phyloP scores from a whole-genome alignment of 768 basidiomycete species.

The Mycena epipterygia region DNA sequence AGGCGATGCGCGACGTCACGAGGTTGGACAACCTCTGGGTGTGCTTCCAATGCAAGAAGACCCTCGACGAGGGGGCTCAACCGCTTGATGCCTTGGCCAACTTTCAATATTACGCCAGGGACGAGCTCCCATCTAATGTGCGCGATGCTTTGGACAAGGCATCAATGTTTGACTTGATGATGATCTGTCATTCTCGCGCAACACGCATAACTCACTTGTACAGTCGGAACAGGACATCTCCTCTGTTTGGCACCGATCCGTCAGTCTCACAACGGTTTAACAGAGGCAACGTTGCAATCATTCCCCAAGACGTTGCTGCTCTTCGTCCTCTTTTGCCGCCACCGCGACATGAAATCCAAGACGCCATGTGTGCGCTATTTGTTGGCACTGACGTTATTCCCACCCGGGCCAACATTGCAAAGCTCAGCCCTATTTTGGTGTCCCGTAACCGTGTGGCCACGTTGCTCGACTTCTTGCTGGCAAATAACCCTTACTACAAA shows the following conservation, averaged over 20 bases:
- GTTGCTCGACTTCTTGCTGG: background rate
- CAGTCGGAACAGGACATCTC: background rate
- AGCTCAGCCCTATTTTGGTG: background rate
- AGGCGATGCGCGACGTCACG: background rate
- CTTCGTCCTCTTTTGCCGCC: background rate
- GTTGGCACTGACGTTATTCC: background rate
- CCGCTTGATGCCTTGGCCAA: background rate
- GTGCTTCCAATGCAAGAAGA: background rate
- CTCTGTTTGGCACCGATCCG: background rate
- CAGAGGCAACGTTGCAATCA: background rate
- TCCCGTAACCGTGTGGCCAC: background rate
- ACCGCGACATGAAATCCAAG: background rate
- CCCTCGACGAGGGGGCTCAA: background rate
- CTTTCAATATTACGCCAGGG: background rate
- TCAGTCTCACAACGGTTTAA: background rate
- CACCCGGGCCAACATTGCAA: background rate
- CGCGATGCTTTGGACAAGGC: background rate
- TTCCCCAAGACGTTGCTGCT: background rate
- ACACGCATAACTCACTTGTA: background rate
- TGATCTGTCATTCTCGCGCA: background rate
- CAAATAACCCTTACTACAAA: background rate
- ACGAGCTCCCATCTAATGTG: background rate
- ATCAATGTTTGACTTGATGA: background rate
- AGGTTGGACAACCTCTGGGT: background rate
- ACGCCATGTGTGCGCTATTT: conserved; percentile 10